These are phyloP conservation scores for Metschnikowia peoriensis DNA, from an alignment of 805 yeast genomes.

Conservation along the genomic window DNA sequence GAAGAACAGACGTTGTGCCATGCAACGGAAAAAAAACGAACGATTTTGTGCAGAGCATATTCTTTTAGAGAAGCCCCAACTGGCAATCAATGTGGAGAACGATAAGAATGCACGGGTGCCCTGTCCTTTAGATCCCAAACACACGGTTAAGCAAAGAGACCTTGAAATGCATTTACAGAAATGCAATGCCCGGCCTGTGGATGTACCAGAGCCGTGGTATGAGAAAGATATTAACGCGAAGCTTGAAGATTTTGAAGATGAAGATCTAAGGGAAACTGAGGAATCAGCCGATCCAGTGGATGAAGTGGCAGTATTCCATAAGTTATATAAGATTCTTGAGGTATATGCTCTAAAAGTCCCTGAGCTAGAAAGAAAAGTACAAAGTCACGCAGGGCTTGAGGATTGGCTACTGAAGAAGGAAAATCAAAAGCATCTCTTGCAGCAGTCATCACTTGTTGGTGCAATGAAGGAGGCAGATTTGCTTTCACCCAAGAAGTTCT, in stretches of 20 bases:
- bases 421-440: slow-evolving; percentile 74
- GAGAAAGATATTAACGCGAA: slow-evolving; percentile 45
- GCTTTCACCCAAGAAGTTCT: slow-evolving; percentile 35
- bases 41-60: slow-evolving; percentile 65
- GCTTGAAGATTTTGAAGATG: not conserved
- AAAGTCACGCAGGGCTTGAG: slow-evolving; percentile 31
- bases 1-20: slow-evolving; percentile 57
- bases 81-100: slow-evolving; percentile 18
- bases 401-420: slow-evolving; percentile 47
- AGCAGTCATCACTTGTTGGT: slow-evolving; percentile 78
- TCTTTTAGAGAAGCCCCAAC: slow-evolving; percentile 18
- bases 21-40: slow-evolving; percentile 52
- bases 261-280: not conserved
- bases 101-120: slow-evolving; percentile 45
- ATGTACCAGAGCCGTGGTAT: slow-evolving; percentile 50
- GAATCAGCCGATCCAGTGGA: not conserved
- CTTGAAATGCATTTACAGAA: slow-evolving; percentile 55
- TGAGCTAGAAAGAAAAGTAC: slow-evolving; percentile 18
- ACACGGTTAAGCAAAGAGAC: slow-evolving; percentile 64
- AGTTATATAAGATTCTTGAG: slow-evolving; percentile 2
- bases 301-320: not conserved
- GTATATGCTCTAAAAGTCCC: slow-evolving; percentile 10
- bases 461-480: slow-evolving; percentile 48
- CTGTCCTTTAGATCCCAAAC: slow-evolving; percentile 77
- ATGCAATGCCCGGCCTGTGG: slow-evolving; percentile 52